Evolutionary conservation across 768 basidiomycete genomes (phyloP).

Genomic region (Mycena haematopus): DNA sequence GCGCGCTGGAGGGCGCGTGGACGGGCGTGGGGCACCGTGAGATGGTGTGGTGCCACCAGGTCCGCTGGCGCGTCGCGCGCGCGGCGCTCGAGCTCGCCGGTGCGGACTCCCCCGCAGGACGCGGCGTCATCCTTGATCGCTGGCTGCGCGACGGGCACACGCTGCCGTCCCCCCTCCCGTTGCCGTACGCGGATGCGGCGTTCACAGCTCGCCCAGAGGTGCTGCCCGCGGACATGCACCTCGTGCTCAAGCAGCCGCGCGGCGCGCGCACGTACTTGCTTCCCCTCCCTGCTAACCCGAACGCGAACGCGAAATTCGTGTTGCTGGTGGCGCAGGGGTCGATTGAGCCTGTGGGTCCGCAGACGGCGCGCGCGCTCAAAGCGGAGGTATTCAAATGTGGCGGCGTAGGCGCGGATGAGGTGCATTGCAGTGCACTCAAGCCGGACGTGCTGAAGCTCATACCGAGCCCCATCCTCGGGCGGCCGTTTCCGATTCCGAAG

Average conservation of each 20-base stretch:
- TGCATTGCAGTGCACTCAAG: conserved; percentile 45
- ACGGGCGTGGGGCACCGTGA: conserved; percentile 95
- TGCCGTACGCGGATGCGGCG: neutral
- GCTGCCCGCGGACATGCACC: conserved; percentile 43
- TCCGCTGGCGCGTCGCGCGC: conserved; percentile 87
- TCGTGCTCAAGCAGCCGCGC: conserved; percentile 53
- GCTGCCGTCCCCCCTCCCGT: conserved; percentile 37
- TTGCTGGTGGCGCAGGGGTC: conserved; percentile 69
- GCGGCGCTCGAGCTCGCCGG: conserved; percentile 72
- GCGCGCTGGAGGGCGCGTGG: conserved; percentile 90
- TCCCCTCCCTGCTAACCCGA: conserved; percentile 42
- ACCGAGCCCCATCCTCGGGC: conserved; percentile 61
- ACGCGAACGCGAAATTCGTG: conserved; percentile 43
- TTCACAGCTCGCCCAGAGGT: conserved; percentile 38
- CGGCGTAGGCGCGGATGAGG: conserved; percentile 15
- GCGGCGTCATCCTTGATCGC: conserved; percentile 53
- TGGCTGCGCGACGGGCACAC: conserved; percentile 74
- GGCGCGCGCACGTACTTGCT: conserved; percentile 56
- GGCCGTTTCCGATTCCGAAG: conserved; percentile 66
- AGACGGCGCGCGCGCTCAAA: conserved; percentile 49
- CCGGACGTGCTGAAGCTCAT: conserved; percentile 65
- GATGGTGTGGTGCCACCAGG: conserved; percentile 99
- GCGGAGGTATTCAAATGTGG: conserved; percentile 57
- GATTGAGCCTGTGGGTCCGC: conserved; percentile 57
- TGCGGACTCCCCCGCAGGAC: conserved; percentile 35